phyloP scores from a whole-genome alignment of 2,329 filamentous ascomycete genomes.

The Myrmaecium sp. region DNA sequence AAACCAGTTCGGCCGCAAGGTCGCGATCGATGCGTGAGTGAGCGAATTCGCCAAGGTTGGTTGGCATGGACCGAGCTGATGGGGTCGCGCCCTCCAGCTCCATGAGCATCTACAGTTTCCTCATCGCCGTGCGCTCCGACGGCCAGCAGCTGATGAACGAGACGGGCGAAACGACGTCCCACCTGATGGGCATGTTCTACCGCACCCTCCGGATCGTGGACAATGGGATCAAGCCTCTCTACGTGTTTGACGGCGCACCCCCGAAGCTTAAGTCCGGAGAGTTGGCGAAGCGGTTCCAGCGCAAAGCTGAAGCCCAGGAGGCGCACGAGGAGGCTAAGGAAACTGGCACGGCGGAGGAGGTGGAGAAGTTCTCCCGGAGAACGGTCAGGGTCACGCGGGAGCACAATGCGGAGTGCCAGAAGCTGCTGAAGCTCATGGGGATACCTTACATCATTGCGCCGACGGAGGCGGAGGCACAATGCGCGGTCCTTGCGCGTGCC shows the following conservation, averaged over 20 bases:
- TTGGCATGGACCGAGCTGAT: neutral
- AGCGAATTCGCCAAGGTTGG: neutral
- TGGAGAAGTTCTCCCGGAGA: slow-evolving; percentile 89
- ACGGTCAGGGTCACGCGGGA: slow-evolving; percentile 92
- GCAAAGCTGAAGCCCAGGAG: slow-evolving; percentile 83
- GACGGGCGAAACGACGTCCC: slow-evolving; percentile 88
- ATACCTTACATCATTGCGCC: slow-evolving; percentile 89
- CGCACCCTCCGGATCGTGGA: slow-evolving; percentile 95
- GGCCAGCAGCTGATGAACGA: slow-evolving; percentile 94
- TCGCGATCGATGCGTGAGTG: slow-evolving; percentile 60
- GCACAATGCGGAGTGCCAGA: slow-evolving; percentile 90
- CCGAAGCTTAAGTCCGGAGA: slow-evolving; percentile 97
- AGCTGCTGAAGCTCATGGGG: slow-evolving; percentile 83
- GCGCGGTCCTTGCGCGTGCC: slow-evolving; percentile 70
- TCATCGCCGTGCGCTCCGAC: slow-evolving; percentile 91
- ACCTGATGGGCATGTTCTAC: slow-evolving; percentile 99
- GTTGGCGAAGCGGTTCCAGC: slow-evolving; percentile 85
- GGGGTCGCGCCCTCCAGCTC: slow-evolving; percentile 37
- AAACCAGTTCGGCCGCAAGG: slow-evolving; percentile 95
- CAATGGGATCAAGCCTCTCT: slow-evolving; percentile 96
- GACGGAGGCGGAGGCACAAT: slow-evolving; percentile 94
- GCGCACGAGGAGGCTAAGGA: slow-evolving; percentile 91
- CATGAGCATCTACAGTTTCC: slow-evolving; percentile 98
- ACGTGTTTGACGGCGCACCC: slow-evolving; percentile 92
- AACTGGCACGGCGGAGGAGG: slow-evolving; percentile 89